phyloP scores from a whole-genome alignment of 192 early-diverging fungal genomes.

The Phycomyces nitens region DNA sequence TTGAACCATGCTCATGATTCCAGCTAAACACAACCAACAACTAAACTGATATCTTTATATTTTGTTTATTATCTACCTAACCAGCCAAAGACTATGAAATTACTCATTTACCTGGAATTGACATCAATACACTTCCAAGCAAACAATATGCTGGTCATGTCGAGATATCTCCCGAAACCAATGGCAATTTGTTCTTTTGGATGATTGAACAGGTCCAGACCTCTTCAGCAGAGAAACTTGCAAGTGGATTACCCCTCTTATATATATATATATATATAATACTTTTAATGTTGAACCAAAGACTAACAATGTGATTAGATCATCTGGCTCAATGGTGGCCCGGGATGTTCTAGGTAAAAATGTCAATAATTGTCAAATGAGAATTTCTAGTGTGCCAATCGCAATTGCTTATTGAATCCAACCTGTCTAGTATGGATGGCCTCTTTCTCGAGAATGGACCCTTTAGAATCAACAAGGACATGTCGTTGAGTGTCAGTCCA shows the following conservation, averaged over 20 bases:
- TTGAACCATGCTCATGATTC: not conserved
- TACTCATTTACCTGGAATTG: slow-evolving; percentile 33
- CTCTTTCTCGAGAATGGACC: slow-evolving; percentile 62
- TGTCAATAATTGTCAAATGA: too few species aligned
- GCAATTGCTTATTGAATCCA: too few species aligned
- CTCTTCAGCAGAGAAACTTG: slow-evolving; percentile 35
- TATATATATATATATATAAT: not conserved
- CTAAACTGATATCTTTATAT: not conserved
- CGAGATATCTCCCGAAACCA: slow-evolving; percentile 24
- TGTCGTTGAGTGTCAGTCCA: slow-evolving; percentile 36
- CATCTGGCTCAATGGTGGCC: slow-evolving; percentile 65
- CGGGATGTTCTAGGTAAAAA: slow-evolving; percentile 29
- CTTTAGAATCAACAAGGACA: slow-evolving; percentile 42
- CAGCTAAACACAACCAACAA: not conserved
- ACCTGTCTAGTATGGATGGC: slow-evolving; percentile 67
- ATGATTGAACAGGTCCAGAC: slow-evolving; percentile 29
- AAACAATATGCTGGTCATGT: slow-evolving; percentile 52
- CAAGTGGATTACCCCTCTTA: slow-evolving; percentile 8
- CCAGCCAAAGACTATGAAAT: slow-evolving; percentile 41
- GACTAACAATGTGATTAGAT: slow-evolving; percentile 35
- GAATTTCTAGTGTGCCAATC: too few species aligned
- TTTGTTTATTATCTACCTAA: not conserved
- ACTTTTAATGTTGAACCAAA: not conserved
- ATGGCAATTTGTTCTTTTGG: slow-evolving; percentile 54
- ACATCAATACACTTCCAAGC: slow-evolving; percentile 18